Base-by-base conservation (phyloP, 495 filamentous ascomycete genomes). In the Trichoderma erinaceum region DNA sequence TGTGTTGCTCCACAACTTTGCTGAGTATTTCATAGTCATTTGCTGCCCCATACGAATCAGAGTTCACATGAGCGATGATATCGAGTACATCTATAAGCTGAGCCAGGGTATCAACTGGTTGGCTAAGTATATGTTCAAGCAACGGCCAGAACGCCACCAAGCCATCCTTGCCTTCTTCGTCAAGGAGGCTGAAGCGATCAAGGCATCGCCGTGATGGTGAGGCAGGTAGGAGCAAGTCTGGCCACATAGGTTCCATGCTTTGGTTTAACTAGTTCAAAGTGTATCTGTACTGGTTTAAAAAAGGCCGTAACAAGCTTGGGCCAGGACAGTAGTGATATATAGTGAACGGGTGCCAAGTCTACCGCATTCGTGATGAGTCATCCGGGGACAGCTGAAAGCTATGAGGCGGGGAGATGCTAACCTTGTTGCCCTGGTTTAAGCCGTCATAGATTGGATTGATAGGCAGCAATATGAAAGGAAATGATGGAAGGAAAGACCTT, bases 61-160 rank as follows among this genome's bases (percentile, higher is more conserved):
- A 52, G 2, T 68, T 35, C 4, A 69, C 71, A 65, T 66, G 41
- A 4, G 71, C 68, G 50, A 73, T 69, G 41, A 77, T 74, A 27
- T 82, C 80, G 72, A 83, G 78, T 35, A 81, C 81, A 64, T 79
- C 75, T 64, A 78, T 69, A 21, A 78, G 70, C 66, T 73, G 73
- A 71, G 78, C 70, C 27, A 84, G 77, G 76, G 80, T 79, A 68
- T 71, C 69, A 25, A 83, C 79, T 2, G 82, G 77, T 23, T 77
- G 76, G 10, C 66, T 27, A 3, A 81, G 78, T 66, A 88, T 75
- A 41, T 80, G 78, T 71, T 83, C 79, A 71, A 86, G 77, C 79
- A 87, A 83, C 44, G 70, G 63, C 72, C 70, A 75, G 52, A 72
- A 71, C 2, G 70, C 61, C 27, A 71, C 68, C 29, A 65, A 48